These are phyloP conservation scores for Pseudogymnoascus sp. DNA, from an alignment of 2,329 filamentous ascomycete genomes.

Conservation along the genomic window DNA sequence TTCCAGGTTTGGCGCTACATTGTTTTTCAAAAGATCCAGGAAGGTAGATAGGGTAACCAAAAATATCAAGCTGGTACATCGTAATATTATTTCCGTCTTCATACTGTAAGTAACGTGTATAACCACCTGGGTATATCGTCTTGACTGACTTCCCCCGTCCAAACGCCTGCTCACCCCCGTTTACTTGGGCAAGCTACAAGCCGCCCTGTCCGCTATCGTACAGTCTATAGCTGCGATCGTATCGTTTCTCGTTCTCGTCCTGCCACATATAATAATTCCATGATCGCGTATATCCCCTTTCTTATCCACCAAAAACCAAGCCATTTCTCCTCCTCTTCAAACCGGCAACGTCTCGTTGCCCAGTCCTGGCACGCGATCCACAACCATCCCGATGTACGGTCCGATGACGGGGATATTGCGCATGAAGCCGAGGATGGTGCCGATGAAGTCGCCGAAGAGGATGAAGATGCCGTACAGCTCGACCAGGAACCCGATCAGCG, in stretches of 20 bases:
- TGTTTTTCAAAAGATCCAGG: not conserved
- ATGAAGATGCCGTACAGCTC: slow-evolving; percentile 91
- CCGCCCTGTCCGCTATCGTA: not conserved
- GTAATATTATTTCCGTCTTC: slow-evolving; percentile 6
- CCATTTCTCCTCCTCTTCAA: slow-evolving; percentile 33
- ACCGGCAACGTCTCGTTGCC: slow-evolving; percentile 73
- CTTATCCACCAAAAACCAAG: not conserved
- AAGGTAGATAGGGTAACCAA: not conserved
- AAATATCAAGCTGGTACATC: slow-evolving; percentile 7
- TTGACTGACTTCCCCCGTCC: slow-evolving; percentile 7
- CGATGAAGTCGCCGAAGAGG: slow-evolving; percentile 92
- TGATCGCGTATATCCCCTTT: not conserved
- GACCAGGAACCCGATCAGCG: slow-evolving; percentile 80
- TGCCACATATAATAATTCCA: slow-evolving; percentile 3
- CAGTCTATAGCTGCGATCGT: slow-evolving; percentile 8
- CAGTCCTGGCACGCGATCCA: slow-evolving; percentile 64
- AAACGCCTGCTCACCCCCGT: not conserved
- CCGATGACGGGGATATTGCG: slow-evolving; percentile 78
- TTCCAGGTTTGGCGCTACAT: not conserved
- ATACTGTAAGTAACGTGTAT: slow-evolving; percentile 3
- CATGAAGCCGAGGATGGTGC: slow-evolving; percentile 83
- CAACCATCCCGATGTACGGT: slow-evolving; percentile 68
- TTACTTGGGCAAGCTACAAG: not conserved
- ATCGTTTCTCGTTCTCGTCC: slow-evolving; percentile 2
- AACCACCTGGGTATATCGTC: slow-evolving; percentile 8